phyloP scores from a whole-genome alignment of 1,284 basidiomycete genomes.

The Earliella scabrosa region DNA sequence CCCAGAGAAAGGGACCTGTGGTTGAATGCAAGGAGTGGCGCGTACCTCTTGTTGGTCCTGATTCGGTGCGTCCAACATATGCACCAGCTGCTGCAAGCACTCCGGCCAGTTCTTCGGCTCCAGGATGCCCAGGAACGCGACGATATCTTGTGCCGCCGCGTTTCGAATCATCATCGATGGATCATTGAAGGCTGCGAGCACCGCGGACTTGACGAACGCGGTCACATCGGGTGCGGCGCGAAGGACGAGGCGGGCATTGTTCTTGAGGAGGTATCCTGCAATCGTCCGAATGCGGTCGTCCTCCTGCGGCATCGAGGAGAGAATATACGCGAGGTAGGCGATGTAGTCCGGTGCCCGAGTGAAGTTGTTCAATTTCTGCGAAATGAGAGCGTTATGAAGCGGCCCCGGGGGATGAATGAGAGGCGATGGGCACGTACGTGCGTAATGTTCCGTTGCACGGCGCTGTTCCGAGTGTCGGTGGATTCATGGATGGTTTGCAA shows the following conservation, averaged over 20 bases:
- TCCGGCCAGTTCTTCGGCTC: conserved; percentile 94
- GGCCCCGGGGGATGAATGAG: conserved; percentile 10
- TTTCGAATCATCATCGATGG: conserved; percentile 85
- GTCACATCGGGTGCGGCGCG: conserved; percentile 69
- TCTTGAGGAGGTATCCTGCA: conserved; percentile 97
- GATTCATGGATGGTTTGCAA: conserved; percentile 86
- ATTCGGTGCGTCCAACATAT: conserved; percentile 76
- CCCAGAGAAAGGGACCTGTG: neutral
- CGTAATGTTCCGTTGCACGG: conserved; percentile 77
- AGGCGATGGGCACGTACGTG: conserved; percentile 52
- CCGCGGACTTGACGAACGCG: conserved; percentile 82
- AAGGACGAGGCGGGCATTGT: conserved; percentile 81
- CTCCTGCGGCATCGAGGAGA: conserved; percentile 81
- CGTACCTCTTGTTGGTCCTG: conserved; percentile 84
- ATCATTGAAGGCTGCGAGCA: conserved; percentile 84
- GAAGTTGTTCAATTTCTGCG: conserved; percentile 88
- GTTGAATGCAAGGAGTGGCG: conserved; percentile 9
- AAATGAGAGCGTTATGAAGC: conserved; percentile 22
- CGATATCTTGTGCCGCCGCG: conserved; percentile 90
- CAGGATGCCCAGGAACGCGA: conserved; percentile 82
- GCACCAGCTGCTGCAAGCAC: conserved; percentile 83
- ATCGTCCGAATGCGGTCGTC: conserved; percentile 93
- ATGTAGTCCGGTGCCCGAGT: conserved; percentile 93
- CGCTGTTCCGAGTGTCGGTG: conserved; percentile 67
- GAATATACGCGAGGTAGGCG: conserved; percentile 95